Evolutionary conservation across 2,329 filamentous ascomycete genomes (phyloP).

Genomic region (Rhinocladiella similis): DNA sequence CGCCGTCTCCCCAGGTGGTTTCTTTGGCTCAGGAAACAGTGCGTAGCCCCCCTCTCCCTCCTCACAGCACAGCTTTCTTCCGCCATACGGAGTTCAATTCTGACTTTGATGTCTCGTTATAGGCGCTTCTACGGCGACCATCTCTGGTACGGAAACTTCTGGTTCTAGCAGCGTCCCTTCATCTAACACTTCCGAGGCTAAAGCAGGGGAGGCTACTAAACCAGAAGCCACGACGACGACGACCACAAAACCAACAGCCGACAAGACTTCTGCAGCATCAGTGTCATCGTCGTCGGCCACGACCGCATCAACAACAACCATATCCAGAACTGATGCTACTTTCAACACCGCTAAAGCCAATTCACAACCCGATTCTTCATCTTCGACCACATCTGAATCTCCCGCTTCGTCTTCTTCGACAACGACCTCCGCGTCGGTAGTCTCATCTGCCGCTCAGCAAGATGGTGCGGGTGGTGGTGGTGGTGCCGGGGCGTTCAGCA

Average conservation of each 20-base stretch:
- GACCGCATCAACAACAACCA: background rate
- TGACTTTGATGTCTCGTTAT: background rate
- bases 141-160: constrained; percentile 22
- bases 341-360: background rate
- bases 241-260: background rate
- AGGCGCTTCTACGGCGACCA: constrained; percentile 6
- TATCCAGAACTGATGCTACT: background rate
- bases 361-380: too few species aligned
- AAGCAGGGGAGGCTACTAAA: constrained; percentile 14
- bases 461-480: constrained; percentile 2
- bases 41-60: background rate
- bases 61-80: too few species aligned
- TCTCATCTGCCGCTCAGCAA: constrained; percentile 3
- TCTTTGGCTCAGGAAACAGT: constrained; percentile 13
- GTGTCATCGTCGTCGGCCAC: constrained; percentile 5
- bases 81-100: too few species aligned
- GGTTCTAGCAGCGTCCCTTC: constrained; percentile 16
- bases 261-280: background rate
- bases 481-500: constrained; percentile 18
- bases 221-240: constrained; percentile 12
- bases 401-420: constrained; percentile 7
- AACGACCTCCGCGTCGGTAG: constrained; percentile 8
- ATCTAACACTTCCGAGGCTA: constrained; percentile 22
- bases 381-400: background rate
- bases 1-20: constrained; percentile 15